These are phyloP conservation scores for Dentipellis fragilis DNA, from an alignment of 768 basidiomycete genomes.

Conservation along the genomic window DNA sequence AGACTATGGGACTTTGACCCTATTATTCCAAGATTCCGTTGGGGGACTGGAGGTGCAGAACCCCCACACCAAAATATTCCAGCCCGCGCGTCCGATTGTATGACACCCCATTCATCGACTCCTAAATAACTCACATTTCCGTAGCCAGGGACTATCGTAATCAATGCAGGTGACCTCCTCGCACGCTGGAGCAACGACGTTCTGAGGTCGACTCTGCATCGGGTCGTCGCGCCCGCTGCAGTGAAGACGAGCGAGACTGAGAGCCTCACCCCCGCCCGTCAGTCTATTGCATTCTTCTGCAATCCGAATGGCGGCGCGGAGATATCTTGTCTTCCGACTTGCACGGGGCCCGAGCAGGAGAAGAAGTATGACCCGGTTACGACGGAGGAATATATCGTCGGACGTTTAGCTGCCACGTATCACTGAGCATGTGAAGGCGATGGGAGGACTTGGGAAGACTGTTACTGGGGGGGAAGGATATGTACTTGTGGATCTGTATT, in stretches of 20 bases:
- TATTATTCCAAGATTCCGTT: slow-evolving; percentile 77
- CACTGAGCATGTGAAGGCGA: not conserved
- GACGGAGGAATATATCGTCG: slow-evolving; percentile 69
- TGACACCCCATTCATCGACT: slow-evolving; percentile 15
- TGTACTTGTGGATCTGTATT: too few species aligned
- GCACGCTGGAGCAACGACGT: slow-evolving; percentile 80
- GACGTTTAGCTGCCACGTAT: slow-evolving; percentile 54
- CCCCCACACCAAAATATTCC: slow-evolving; percentile 61
- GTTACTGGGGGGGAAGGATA: too few species aligned
- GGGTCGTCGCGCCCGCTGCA: slow-evolving; percentile 66
- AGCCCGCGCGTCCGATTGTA: slow-evolving; percentile 71
- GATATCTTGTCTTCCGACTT: slow-evolving; percentile 65
- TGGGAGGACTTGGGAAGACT: too few species aligned
- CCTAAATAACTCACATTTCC: not conserved
- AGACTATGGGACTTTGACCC: slow-evolving; percentile 77
- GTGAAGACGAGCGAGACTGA: slow-evolving; percentile 38
- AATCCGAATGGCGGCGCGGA: slow-evolving; percentile 65
- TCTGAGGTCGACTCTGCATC: slow-evolving; percentile 71
- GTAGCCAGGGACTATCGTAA: slow-evolving; percentile 71
- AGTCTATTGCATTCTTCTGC: slow-evolving; percentile 84
- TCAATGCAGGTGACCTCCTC: slow-evolving; percentile 76
- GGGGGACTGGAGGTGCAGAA: slow-evolving; percentile 80
- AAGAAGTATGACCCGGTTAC: slow-evolving; percentile 63
- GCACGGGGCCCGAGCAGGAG: slow-evolving; percentile 36
- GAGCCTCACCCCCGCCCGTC: slow-evolving; percentile 52